Conservation (phyloP, 495 filamentous ascomycete genomes). For the Talaromyces wortmannii region DNA sequence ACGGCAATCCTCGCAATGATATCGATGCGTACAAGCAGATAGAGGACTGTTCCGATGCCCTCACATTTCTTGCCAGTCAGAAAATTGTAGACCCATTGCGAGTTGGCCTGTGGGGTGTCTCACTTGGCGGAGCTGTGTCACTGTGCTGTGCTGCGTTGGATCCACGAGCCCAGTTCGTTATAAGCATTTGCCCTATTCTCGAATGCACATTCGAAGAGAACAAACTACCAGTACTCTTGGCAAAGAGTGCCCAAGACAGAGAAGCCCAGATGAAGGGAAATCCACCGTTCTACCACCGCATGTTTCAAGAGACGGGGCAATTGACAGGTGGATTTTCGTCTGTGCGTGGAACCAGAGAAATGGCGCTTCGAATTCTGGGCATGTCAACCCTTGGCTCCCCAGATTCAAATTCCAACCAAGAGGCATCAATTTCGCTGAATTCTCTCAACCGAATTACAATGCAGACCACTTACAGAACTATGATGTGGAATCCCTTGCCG, state of each 20-base stretch:
- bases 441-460: background rate
- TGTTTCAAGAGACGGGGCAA: constrained; percentile 19
- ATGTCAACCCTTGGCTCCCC: background rate
- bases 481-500: background rate
- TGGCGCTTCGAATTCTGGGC: background rate
- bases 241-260: constrained; percentile 15
- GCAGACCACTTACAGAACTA: background rate
- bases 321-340: constrained; percentile 5
- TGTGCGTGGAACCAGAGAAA: background rate
- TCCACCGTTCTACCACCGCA: constrained; percentile 9
- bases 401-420: constrained; percentile 3
- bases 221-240: constrained; percentile 6
- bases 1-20: constrained; percentile 32
- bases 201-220: background rate
- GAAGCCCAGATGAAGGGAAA: constrained; percentile 15
- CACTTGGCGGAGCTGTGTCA: constrained; percentile 17
- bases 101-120: constrained; percentile 37
- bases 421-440: constrained; percentile 2
- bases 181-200: constrained; percentile 18
- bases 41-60: constrained; percentile 31
- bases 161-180: constrained; percentile 11
- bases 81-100: constrained; percentile 17
- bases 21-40: constrained; percentile 25
- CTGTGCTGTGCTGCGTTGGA: constrained; percentile 21
- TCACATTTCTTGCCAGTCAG: constrained; percentile 19